A percentile compares a stretch with the other conserved stretches of the same genome.
These are phyloP conservation scores for Chrysoporthe puriensis DNA, from an alignment of 2,329 filamentous ascomycete genomes.

Conservation along the genomic window DNA sequence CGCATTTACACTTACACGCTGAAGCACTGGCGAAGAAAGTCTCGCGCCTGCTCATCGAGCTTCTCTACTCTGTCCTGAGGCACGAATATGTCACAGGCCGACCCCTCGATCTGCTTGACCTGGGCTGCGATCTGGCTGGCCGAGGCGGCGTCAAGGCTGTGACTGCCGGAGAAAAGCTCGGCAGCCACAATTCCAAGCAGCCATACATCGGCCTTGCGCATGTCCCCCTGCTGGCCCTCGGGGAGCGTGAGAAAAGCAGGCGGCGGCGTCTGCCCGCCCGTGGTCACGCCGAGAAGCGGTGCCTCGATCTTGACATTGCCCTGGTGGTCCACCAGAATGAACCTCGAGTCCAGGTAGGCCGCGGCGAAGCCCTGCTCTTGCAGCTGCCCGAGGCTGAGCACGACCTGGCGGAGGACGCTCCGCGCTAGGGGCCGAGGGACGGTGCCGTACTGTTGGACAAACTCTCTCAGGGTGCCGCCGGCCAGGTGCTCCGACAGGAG, in stretches of 20 bases:
- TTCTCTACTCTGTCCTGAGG: background rate
- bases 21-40: constrained; percentile 20
- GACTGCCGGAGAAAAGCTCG: constrained; percentile 9
- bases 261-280: background rate
- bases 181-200: constrained; percentile 19
- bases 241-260: constrained; percentile 2
- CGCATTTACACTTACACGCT: constrained; percentile 14
- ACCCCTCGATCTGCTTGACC: background rate
- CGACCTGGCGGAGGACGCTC: constrained; percentile 9
- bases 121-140: background rate
- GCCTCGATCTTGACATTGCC: constrained; percentile 18
- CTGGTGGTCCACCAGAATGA: constrained; percentile 10
- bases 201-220: constrained; percentile 19
- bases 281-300: constrained; percentile 10
- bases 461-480: constrained; percentile 14
- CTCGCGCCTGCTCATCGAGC: constrained; percentile 7
- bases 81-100: constrained; percentile 6
- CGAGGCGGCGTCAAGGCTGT: background rate
- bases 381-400: constrained; percentile 13
- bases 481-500: constrained; percentile 3
- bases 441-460: constrained; percentile 1
- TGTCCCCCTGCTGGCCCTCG: background rate
- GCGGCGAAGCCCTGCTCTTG: background rate
- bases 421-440: constrained; percentile 8
- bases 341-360: background rate